A percentile compares a stretch with the other conserved stretches of the same genome.
phyloP scores from a whole-genome alignment of 257 asterid genomes.

The Buddleja alternifolia region DNA sequence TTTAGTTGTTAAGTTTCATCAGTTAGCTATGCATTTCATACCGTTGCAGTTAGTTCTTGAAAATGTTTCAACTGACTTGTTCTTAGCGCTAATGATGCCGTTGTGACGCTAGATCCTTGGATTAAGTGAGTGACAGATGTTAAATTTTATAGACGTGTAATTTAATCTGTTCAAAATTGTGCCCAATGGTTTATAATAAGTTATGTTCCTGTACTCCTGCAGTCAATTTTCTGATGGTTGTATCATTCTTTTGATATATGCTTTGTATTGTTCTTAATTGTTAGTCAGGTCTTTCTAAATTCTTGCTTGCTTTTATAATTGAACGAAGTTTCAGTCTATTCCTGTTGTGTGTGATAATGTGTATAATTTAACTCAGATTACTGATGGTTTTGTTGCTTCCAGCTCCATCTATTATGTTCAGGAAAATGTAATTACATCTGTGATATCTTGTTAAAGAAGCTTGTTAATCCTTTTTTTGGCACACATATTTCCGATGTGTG shows the following conservation, averaged over 20 bases:
- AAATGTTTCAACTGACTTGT: not conserved
- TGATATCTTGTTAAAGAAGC: not conserved
- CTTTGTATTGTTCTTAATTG: not conserved
- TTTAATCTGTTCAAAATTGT: not conserved
- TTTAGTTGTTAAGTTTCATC: not conserved
- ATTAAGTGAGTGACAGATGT: not conserved
- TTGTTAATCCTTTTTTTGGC: not conserved
- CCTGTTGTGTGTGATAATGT: not conserved
- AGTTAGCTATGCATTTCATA: not conserved
- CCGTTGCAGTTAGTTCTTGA: not conserved
- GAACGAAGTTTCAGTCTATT: not conserved
- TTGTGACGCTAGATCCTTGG: not conserved
- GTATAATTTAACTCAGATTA: not conserved
- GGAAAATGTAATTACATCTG: not conserved
- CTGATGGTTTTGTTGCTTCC: not conserved
- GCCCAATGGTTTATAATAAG: not conserved
- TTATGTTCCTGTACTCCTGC: not conserved
- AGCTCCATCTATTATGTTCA: not conserved
- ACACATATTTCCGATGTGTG: not conserved
- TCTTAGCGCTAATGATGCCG: not conserved
- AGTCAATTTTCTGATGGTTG: not conserved
- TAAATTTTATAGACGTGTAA: constrained; percentile 16
- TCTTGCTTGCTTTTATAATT: too few species aligned
- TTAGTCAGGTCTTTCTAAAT: not conserved
- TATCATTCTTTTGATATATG: not conserved